Percentiles rank a stretch among this genome's conserved stretches.
These are phyloP conservation scores for Penicillium verrucosum DNA, from an alignment of 2,329 filamentous ascomycete genomes.

Conservation along the genomic window DNA sequence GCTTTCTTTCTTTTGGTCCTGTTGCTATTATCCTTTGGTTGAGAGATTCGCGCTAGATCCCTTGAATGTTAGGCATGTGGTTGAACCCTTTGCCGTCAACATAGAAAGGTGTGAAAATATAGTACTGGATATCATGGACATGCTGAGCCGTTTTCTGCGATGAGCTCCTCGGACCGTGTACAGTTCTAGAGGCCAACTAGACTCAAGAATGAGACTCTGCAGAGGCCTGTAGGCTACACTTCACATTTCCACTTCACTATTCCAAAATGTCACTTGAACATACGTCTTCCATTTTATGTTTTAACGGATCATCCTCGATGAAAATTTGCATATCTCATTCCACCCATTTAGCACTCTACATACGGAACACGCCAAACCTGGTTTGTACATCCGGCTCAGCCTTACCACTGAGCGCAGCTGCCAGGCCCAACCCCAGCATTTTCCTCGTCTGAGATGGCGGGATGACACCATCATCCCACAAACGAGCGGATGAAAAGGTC, in stretches of 20 bases:
- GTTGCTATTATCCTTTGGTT: background rate
- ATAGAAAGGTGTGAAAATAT: background rate
- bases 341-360: constrained; percentile 51
- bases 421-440: constrained; percentile 69
- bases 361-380: constrained; percentile 78
- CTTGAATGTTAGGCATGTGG: background rate
- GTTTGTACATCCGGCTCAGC: constrained; percentile 58
- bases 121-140: background rate
- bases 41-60: background rate
- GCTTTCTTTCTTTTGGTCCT: constrained; percentile 6
- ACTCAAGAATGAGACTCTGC: background rate
- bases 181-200: background rate
- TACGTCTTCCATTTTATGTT: background rate
- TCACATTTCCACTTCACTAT: background rate
- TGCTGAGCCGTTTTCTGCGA: background rate
- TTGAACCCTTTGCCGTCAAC: background rate
- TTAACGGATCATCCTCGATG: background rate
- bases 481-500: constrained; percentile 77
- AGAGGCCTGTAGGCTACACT: background rate
- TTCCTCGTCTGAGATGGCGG: constrained; percentile 71
- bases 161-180: background rate
- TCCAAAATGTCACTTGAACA: background rate
- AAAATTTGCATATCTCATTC: background rate
- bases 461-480: constrained; percentile 89
- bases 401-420: constrained; percentile 67